Percentiles rank a stretch among this genome's conserved stretches.
phyloP scores from a whole-genome alignment of 2,329 filamentous ascomycete species.

The Fusarium coffeatum region DNA sequence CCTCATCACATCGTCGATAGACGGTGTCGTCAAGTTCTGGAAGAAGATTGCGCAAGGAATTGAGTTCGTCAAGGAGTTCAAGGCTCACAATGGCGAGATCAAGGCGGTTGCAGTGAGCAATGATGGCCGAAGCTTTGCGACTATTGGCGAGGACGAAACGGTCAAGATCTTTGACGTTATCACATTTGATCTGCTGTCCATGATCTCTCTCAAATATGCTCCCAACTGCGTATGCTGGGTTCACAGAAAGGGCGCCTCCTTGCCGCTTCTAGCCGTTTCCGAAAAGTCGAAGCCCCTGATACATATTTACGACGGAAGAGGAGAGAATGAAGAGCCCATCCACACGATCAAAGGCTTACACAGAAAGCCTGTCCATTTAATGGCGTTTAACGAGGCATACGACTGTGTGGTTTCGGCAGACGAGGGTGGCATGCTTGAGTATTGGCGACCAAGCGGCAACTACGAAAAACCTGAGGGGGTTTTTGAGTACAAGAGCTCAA shows the following conservation, averaged over 20 bases:
- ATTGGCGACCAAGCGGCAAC: conserved; percentile 84
- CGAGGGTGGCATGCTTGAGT: conserved; percentile 93
- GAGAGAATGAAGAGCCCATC: conserved; percentile 79
- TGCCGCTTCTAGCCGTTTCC: conserved; percentile 87
- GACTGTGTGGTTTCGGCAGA: conserved; percentile 94
- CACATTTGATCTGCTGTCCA: conserved; percentile 87
- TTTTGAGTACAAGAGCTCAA: conserved; percentile 92
- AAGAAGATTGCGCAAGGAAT: conserved; percentile 92
- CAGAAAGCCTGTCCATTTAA: conserved; percentile 80
- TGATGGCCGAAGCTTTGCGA: conserved; percentile 94
- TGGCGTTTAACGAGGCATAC: conserved; percentile 88
- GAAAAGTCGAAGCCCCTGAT: conserved; percentile 79
- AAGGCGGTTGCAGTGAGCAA: conserved; percentile 84
- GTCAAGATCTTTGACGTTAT: conserved; percentile 86
- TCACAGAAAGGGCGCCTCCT: conserved; percentile 85
- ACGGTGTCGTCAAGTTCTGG: conserved; percentile 99
- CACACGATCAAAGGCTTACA: conserved; percentile 86
- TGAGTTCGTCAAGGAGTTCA: conserved; percentile 98
- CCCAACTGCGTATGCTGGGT: conserved; percentile 92
- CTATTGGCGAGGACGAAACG: conserved; percentile 80
- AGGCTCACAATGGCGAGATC: conserved; percentile 88
- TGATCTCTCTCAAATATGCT: conserved; percentile 79
- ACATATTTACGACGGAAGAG: conserved; percentile 88
- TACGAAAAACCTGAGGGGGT: conserved; percentile 94
- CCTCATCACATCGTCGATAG: conserved; percentile 90